These are phyloP conservation scores for Naegleria fowleri DNA, from an alignment of 208 protist genomes.

Conservation along the genomic window DNA sequence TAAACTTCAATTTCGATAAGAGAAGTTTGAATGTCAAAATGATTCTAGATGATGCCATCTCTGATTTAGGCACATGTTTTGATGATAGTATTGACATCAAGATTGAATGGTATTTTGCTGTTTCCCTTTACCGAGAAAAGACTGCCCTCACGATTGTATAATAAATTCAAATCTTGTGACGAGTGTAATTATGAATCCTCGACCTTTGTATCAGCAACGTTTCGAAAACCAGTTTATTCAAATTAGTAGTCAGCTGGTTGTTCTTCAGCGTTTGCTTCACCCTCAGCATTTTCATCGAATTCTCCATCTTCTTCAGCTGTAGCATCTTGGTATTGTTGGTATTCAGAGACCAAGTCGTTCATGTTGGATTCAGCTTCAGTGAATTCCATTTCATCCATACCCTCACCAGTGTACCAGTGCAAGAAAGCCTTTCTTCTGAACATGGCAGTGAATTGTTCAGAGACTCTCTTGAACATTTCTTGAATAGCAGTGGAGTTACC, in stretches of 20 bases:
- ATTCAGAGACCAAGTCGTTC: constrained; percentile 84
- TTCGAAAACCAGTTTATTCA: not conserved
- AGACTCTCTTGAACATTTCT: constrained; percentile 87
- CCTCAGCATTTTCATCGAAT: constrained; percentile 36
- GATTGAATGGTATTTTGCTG: not conserved
- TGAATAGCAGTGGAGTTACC: constrained; percentile 86
- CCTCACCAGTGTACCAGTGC: constrained; percentile 97
- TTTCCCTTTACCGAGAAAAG: not conserved
- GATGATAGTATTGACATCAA: not conserved
- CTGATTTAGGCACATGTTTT: not conserved
- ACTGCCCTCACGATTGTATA: not conserved
- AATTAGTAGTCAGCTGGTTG: not conserved
- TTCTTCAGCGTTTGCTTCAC: not conserved
- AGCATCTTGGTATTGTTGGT: constrained; percentile 74
- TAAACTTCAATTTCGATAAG: not conserved
- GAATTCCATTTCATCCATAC: constrained; percentile 77
- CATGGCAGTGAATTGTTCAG: constrained; percentile 94
- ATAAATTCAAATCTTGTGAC: not conserved
- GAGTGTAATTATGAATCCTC: no score
- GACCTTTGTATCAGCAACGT: no score
- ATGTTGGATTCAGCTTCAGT: constrained; percentile 87
- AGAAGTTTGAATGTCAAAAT: not conserved
- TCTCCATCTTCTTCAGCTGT: constrained; percentile 50
- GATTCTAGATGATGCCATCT: not conserved
- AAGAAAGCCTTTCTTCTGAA: constrained; percentile 97